Evolutionary conservation across 306 rosid species (phyloP).

Genomic region (Rosa rugosa): DNA sequence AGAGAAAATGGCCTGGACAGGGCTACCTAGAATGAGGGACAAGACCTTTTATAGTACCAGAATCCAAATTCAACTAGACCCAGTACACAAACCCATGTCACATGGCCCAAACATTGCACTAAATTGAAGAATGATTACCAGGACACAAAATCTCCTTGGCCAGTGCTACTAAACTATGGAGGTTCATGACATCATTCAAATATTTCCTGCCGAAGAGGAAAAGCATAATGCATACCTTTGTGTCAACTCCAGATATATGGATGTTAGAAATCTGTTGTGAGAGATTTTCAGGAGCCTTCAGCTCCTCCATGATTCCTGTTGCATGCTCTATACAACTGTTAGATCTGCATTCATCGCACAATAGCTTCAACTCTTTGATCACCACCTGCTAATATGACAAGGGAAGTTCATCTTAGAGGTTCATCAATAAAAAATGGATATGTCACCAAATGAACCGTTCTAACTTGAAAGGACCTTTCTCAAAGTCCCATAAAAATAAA

Average conservation of each 20-base stretch:
- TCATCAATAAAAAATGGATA: neutral
- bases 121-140: neutral
- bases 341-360: slow-evolving; percentile 51
- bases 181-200: neutral
- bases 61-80: neutral
- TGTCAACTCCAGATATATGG: slow-evolving; percentile 36
- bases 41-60: neutral
- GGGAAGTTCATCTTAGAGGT: neutral
- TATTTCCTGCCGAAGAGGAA: neutral
- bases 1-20: neutral
- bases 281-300: slow-evolving; percentile 54
- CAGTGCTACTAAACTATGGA: neutral
- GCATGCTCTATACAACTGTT: slow-evolving; percentile 61
- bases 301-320: slow-evolving; percentile 53
- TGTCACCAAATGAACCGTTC: neutral
- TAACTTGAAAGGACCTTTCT: neutral
- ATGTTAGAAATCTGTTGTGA: slow-evolving; percentile 45
- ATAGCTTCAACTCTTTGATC: slow-evolving; percentile 47
- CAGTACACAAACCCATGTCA: neutral
- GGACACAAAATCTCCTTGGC: neutral
- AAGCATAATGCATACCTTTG: slow-evolving; percentile 35
- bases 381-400: slow-evolving; percentile 24
- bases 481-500: neutral
- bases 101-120: neutral
- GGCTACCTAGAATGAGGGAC: neutral